Conservation (phyloP, 805 yeast species). For the Lachancea thermotolerans region DNA sequence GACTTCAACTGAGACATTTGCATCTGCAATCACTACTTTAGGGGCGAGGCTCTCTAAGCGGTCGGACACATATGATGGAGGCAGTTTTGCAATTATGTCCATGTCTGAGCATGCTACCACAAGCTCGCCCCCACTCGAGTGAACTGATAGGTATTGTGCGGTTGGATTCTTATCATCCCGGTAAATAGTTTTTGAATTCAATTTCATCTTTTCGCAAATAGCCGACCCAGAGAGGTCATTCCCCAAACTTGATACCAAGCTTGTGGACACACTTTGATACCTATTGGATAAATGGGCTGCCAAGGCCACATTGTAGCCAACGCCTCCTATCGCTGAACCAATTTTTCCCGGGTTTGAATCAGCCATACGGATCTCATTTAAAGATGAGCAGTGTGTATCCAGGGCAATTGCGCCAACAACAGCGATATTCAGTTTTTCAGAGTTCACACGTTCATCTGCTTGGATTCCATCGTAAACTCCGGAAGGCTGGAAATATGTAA, state of each 20-base stretch:
- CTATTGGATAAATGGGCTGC: conserved; percentile 42
- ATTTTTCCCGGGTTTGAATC: conserved; percentile 74
- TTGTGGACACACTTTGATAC: conserved; percentile 19
- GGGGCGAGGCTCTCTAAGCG: conserved; percentile 42
- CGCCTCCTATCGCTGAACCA: conserved; percentile 66
- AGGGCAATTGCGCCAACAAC: conserved; percentile 73
- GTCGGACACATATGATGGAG: conserved; percentile 36
- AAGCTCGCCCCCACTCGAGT: conserved; percentile 54
- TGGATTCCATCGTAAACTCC: too few species aligned
- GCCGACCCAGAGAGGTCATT: conserved; percentile 47
- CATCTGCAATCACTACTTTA: conserved; percentile 51
- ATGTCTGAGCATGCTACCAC: conserved; percentile 80
- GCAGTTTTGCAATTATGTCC: conserved; percentile 53
- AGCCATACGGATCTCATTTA: conserved; percentile 28
- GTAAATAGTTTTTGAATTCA: conserved; percentile 25
- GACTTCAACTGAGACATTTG: conserved; percentile 49
- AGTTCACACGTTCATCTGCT: too few species aligned
- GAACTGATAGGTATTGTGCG: conserved; percentile 70
- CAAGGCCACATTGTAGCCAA: conserved; percentile 70
- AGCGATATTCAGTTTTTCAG: conserved; percentile 12
- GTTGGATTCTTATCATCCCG: conserved; percentile 31
- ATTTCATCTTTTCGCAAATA: conserved; percentile 31
- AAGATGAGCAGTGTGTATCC: conserved; percentile 56
- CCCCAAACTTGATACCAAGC: conserved; percentile 56
- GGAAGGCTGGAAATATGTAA: neutral